Evolutionary conservation across 371 early-diverging fungal genomes (phyloP).

Genomic region (Batkoa obscura): DNA sequence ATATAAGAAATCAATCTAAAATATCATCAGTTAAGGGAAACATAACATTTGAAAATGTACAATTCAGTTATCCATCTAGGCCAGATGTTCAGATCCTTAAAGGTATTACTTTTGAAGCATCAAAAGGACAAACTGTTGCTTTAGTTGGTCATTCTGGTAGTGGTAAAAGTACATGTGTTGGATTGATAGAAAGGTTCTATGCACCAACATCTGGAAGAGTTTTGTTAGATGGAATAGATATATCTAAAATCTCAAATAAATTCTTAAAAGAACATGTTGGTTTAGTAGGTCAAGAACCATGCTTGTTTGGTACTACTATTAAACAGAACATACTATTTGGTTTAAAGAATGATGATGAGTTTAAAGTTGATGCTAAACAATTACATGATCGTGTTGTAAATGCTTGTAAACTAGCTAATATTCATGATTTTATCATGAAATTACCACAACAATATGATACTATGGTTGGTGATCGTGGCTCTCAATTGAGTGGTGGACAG

Average conservation of each 20-base stretch:
- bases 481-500: constrained; percentile 26
- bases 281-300: constrained; percentile 63
- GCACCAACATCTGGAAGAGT: constrained; percentile 7
- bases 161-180: constrained; percentile 75
- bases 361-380: constrained; percentile 29
- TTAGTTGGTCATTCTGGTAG: constrained; percentile 63
- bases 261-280: constrained; percentile 41
- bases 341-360: constrained; percentile 25
- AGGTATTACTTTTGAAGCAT: constrained; percentile 15
- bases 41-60: constrained; percentile 41
- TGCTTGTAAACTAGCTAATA: constrained; percentile 44
- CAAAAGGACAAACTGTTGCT: constrained; percentile 39
- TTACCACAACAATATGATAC: constrained; percentile 54
- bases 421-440: constrained; percentile 47
- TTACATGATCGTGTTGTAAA: constrained; percentile 38
- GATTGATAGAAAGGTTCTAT: constrained; percentile 80
- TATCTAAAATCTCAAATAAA: constrained; percentile 23
- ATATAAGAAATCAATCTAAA: constrained; percentile 23
- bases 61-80: constrained; percentile 48
- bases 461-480: constrained; percentile 34
- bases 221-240: constrained; percentile 31
- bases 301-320: constrained; percentile 59
- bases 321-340: constrained; percentile 55
- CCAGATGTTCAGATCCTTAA: constrained; percentile 35
- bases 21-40: constrained; percentile 23